These are phyloP conservation scores for Rhodomyrtus tomentosa DNA, from an alignment of 345 rosid genomes.

Conservation along the genomic window DNA sequence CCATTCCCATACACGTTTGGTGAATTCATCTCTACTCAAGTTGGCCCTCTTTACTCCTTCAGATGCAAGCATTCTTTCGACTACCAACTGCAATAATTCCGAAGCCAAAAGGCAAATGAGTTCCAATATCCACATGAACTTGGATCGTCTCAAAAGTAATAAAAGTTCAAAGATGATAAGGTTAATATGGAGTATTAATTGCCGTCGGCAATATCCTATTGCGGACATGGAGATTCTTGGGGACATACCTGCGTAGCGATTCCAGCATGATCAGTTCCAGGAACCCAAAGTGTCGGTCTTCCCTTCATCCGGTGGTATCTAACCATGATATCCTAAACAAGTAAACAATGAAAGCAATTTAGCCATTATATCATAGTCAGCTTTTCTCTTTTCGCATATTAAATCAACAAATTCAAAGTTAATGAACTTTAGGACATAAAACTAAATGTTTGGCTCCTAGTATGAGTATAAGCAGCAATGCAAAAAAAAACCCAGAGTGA, in stretches of 20 bases:
- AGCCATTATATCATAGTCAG: neutral
- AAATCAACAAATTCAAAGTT: neutral
- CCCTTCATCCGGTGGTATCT: constrained; percentile 92
- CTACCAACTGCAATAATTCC: constrained; percentile 56
- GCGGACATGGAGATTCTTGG: neutral
- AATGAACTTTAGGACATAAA: too few species aligned
- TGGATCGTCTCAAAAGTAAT: neutral
- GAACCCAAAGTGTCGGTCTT: constrained; percentile 94
- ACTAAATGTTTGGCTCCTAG: too few species aligned
- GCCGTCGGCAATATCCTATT: neutral
- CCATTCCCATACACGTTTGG: constrained; percentile 95
- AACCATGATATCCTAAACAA: constrained; percentile 71
- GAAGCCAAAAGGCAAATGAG: constrained; percentile 1
- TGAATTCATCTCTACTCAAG: constrained; percentile 79
- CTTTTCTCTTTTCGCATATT: neutral
- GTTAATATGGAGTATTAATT: neutral
- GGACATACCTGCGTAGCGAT: constrained; percentile 84
- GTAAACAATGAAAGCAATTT: constrained; percentile 3
- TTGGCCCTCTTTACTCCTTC: constrained; percentile 85
- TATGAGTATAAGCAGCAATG: too few species aligned
- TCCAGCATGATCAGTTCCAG: constrained; percentile 99
- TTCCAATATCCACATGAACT: constrained; percentile 8
- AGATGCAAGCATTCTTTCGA: constrained; percentile 87
- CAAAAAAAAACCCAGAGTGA: too few species aligned
- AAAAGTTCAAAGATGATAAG: neutral